phyloP scores from a whole-genome alignment of 116 monocot genomes.

The Iris pallida region DNA sequence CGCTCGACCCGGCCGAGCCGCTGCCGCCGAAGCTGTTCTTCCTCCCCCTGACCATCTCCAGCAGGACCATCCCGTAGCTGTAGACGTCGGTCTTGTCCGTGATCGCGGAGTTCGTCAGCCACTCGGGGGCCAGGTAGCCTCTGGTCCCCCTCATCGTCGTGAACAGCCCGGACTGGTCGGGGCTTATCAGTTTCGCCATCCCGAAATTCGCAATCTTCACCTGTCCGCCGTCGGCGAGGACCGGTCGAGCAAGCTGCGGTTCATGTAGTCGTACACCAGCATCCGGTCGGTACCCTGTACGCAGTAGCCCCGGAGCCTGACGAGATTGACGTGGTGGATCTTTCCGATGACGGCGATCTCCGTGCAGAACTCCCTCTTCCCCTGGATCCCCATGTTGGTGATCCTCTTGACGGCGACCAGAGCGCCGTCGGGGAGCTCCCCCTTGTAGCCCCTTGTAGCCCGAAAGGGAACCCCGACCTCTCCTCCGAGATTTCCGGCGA shows the following conservation, averaged over 20 bases:
- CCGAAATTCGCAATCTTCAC: constrained; percentile 57
- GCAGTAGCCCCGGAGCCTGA: constrained; percentile 75
- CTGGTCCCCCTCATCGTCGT: constrained; percentile 87
- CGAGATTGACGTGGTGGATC: constrained; percentile 80
- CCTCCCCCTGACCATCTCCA: constrained; percentile 68
- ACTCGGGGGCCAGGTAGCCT: constrained; percentile 90
- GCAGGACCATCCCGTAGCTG: constrained; percentile 87
- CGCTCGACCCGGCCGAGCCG: constrained; percentile 9
- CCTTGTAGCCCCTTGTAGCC: too few species aligned
- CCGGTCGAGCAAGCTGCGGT: constrained; percentile 64
- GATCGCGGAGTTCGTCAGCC: constrained; percentile 78
- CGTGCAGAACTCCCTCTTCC: constrained; percentile 82
- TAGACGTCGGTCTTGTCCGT: constrained; percentile 82
- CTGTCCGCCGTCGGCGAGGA: constrained; percentile 24
- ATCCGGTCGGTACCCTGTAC: constrained; percentile 47
- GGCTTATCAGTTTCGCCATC: constrained; percentile 65
- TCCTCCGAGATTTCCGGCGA: too few species aligned
- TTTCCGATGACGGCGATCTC: constrained; percentile 88
- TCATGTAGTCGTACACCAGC: constrained; percentile 91
- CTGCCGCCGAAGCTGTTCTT: constrained; percentile 45
- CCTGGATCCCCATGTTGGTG: constrained; percentile 23
- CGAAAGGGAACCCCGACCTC: too few species aligned
- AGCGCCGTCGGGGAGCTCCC: constrained; percentile 48
- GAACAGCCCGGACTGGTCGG: constrained; percentile 68
- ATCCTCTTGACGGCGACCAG: constrained; percentile 71